These are phyloP conservation scores for Amauroascus niger DNA, from an alignment of 2,329 filamentous ascomycete species.

Conservation along the genomic window DNA sequence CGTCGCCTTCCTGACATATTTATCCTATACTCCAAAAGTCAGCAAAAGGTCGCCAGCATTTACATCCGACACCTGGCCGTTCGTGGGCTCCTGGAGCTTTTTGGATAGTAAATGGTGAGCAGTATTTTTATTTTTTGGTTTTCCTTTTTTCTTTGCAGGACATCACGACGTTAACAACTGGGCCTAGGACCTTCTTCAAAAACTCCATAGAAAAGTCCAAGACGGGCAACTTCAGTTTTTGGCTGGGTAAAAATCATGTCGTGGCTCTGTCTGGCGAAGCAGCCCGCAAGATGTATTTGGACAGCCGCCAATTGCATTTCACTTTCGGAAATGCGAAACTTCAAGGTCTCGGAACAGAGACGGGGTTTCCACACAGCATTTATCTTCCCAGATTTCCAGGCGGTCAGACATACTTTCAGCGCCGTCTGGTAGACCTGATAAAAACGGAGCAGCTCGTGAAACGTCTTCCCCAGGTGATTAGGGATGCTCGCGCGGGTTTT, in stretches of 20 bases:
- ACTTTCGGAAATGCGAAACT: not conserved
- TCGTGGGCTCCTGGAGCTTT: not conserved
- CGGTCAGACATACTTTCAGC: not conserved
- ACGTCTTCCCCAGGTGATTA: not conserved
- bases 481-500: not conserved
- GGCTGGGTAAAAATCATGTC: not conserved
- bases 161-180: not conserved
- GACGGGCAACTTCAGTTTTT: not conserved
- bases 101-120: not conserved
- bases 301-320: not conserved
- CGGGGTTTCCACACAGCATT: not conserved
- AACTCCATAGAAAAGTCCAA: not conserved
- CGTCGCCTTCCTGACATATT: not conserved
- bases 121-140: not conserved
- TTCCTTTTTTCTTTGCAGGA: too few species aligned
- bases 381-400: not conserved
- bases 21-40: not conserved
- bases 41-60: not conserved
- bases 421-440: not conserved
- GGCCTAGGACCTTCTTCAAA: conserved; percentile 5
- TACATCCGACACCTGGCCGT: not conserved
- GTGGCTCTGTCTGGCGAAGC: not conserved
- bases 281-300: not conserved
- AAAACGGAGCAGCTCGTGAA: not conserved
- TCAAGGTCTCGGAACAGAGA: not conserved